Evolutionary conservation across 148 eudicot species (phyloP).

Genomic region (Nepenthes gracilis): DNA sequence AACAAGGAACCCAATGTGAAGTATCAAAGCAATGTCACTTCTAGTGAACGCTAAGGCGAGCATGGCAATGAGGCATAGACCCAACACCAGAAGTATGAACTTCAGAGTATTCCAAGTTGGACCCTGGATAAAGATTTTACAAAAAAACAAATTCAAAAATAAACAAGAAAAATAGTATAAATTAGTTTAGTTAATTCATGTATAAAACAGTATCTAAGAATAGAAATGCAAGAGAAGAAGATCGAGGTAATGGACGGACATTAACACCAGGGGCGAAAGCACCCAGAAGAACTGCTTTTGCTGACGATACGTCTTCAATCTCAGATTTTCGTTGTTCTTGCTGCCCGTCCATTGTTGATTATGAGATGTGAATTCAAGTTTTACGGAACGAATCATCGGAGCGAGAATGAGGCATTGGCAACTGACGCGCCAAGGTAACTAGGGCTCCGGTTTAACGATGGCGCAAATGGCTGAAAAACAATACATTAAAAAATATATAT

Average conservation of each 20-base stretch:
- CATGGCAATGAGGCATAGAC: conserved; percentile 62
- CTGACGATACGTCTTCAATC: conserved; percentile 38
- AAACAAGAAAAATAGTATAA: neutral
- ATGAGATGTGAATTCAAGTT: too few relatives aligned
- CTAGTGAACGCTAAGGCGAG: conserved; percentile 63
- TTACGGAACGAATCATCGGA: too few relatives aligned
- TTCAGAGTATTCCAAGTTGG: conserved; percentile 85
- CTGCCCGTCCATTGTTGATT: too few relatives aligned
- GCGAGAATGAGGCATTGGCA: too few relatives aligned
- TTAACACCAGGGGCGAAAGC: conserved; percentile 92
- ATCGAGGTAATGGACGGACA: conserved; percentile 23
- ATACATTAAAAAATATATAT: too few relatives aligned
- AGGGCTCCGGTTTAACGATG: too few relatives aligned
- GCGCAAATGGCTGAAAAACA: too few relatives aligned
- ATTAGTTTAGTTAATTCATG: conserved; percentile 3
- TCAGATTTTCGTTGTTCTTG: neutral
- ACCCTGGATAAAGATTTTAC: conserved; percentile 32
- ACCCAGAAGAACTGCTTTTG: conserved; percentile 69
- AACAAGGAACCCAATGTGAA: conserved; percentile 71
- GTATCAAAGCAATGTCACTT: conserved; percentile 34
- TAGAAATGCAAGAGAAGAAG: neutral
- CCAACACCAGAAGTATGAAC: conserved; percentile 66
- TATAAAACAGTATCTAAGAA: neutral
- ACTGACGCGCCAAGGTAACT: too few relatives aligned
- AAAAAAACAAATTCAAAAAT: conserved; percentile 8